Conservation (phyloP, 768 basidiomycete genomes). For the Dacryopinax spathularia region DNA sequence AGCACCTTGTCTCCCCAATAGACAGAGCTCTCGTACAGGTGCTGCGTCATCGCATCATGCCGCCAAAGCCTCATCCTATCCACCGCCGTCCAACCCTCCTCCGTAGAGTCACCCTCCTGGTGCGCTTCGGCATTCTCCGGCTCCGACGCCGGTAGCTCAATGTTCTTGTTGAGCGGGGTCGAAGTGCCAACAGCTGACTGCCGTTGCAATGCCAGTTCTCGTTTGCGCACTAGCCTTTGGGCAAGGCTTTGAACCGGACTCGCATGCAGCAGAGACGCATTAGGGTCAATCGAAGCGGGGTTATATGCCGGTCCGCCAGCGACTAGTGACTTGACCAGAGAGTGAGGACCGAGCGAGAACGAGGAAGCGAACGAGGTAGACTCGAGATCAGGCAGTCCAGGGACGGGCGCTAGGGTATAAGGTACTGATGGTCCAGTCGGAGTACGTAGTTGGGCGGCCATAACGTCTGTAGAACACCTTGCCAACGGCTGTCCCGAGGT, state of each 20-base stretch:
- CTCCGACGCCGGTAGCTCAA: neutral
- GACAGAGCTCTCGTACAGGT: conserved; percentile 89
- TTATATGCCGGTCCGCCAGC: conserved; percentile 45
- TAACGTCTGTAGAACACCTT: neutral
- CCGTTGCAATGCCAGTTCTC: neutral
- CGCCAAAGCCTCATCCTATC: conserved; percentile 95
- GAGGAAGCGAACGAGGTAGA: conserved; percentile 31
- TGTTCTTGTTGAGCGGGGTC: neutral
- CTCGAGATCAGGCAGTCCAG: neutral
- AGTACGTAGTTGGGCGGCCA: neutral
- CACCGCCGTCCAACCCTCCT: conserved; percentile 56
- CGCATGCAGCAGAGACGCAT: conserved; percentile 57
- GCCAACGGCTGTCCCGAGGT: neutral
- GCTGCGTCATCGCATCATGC: conserved; percentile 96
- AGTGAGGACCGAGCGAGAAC: conserved; percentile 72
- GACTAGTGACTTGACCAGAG: conserved; percentile 54
- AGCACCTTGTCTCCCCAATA: conserved; percentile 99
- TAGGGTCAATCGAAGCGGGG: conserved; percentile 53
- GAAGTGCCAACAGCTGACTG: neutral
- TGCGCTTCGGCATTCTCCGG: conserved; percentile 38
- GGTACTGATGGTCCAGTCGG: neutral
- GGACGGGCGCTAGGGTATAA: neutral
- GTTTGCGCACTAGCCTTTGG: neutral
- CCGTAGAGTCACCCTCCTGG: conserved; percentile 31
- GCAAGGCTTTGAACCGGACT: conserved; percentile 38